Percentiles rank a stretch among this genome's conserved stretches.
These are phyloP conservation scores for Diaporthe aspalathi DNA, from an alignment of 2,329 filamentous ascomycete genomes.

Conservation along the genomic window DNA sequence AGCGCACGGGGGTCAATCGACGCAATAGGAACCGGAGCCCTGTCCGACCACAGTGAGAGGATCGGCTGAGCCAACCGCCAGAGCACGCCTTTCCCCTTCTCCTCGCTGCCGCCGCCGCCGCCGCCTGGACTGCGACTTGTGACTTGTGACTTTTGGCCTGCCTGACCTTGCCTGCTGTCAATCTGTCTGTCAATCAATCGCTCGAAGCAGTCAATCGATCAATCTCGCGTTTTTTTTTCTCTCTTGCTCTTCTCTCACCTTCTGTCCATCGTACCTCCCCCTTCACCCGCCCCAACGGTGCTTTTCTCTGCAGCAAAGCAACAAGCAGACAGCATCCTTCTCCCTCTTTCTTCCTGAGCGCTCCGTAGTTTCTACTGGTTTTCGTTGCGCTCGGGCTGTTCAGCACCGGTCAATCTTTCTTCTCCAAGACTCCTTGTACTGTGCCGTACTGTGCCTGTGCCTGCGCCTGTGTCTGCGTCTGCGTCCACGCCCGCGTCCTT, in stretches of 20 bases:
- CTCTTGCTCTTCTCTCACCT: background rate
- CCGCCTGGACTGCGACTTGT: too few relatives aligned
- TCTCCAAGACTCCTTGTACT: slow-evolving; percentile 33
- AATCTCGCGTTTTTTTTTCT: slow-evolving; percentile 4
- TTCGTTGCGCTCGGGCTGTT: slow-evolving; percentile 29
- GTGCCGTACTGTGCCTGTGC: slow-evolving; percentile 28
- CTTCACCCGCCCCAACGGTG: background rate
- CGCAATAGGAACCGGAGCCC: slow-evolving; percentile 31
- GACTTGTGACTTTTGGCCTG: slow-evolving; percentile 18
- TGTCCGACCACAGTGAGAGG: slow-evolving; percentile 17
- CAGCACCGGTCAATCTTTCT: slow-evolving; percentile 30
- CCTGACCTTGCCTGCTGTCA: background rate
- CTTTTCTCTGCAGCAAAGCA: slow-evolving; percentile 34
- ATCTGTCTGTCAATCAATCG: slow-evolving; percentile 22
- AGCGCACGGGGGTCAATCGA: slow-evolving; percentile 28
- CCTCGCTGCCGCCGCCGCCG: slow-evolving; percentile 18
- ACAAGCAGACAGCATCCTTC: slow-evolving; percentile 28
- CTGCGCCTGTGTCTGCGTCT: too few relatives aligned
- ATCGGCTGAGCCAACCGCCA: slow-evolving; percentile 34
- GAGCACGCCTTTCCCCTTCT: slow-evolving; percentile 30
- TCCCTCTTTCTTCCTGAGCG: slow-evolving; percentile 17
- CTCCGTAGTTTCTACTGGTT: slow-evolving; percentile 14
- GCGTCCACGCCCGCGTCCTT: slow-evolving; percentile 8
- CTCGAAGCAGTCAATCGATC: slow-evolving; percentile 9
- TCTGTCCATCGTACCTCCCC: background rate